Base-by-base conservation (phyloP, 1,139 yeast genomes). In the Debaryomycetaceae sp. region DNA sequence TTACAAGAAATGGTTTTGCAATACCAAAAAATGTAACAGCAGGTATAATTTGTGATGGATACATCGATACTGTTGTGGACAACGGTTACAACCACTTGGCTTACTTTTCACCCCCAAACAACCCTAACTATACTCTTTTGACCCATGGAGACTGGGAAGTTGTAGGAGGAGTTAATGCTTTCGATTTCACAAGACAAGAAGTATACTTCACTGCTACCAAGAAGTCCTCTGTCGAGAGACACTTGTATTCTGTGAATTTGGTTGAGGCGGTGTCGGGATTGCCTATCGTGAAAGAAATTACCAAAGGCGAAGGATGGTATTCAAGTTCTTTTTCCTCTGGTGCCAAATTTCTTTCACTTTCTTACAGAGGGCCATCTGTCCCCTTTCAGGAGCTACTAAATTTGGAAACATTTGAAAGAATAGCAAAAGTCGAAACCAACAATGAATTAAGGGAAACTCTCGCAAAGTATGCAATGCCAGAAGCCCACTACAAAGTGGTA, bases 321-420 rank as follows among this genome's bases (percentile, higher is more conserved):
- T 56, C 73, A 5, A 85, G 79, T 1, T 78, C 89, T 1, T 83
- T 83, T 50, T 83, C 91, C 1, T 64, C 81, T 2, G 89, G 89
- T 2, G 70, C 83, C 1, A 70, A 87, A 50, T 84, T 73, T 51
- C 67, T 80, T 26, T 64, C 83, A 36, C 62, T 84, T 41, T 73
- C 73, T 11, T 81, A 83, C 50, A 59, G 65, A 32, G 94, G 94
- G 1, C 94, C 94, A 0, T 65, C 63, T 5, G 68, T 82, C 33
- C 94, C 94, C 13, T 71, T 71, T 49, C 92, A 85, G 59, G 70
- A 74, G 48, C 67, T 85, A 49, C 53, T 83, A 37, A 87, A 83
- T 52, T 66, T 84, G 43, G 69, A 70, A 42, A 51, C 56, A 18
- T 43, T 50, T 17, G 33, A 17, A n/a, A 48, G 52, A 29, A 61